These are phyloP conservation scores for Lachancea nothofagi DNA, from an alignment of 805 yeast species.

Conservation along the genomic window DNA sequence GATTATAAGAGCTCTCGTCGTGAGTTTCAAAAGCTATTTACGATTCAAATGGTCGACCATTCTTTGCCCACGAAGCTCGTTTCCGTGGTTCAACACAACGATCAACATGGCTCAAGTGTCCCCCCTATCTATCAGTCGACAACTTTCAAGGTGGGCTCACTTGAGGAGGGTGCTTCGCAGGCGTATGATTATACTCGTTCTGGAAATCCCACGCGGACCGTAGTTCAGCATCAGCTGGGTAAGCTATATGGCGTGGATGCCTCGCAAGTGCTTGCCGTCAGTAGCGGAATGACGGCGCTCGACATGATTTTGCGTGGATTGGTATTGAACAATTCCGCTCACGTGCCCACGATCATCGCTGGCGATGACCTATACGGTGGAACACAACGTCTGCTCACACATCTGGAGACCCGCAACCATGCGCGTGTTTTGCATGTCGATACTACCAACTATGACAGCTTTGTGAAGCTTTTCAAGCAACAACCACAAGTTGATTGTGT, in stretches of 20 bases:
- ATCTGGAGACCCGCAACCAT: constrained; percentile 56
- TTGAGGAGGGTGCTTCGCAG: constrained; percentile 51
- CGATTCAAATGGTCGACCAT: constrained; percentile 6
- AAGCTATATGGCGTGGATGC: constrained; percentile 63
- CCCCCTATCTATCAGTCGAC: constrained; percentile 92
- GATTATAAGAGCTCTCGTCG: too few species aligned
- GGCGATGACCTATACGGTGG: constrained; percentile 97
- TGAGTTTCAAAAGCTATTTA: too few species aligned
- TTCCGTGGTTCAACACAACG: constrained; percentile 37
- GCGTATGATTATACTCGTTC: constrained; percentile 84
- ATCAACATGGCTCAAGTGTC: constrained; percentile 71
- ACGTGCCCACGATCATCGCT: constrained; percentile 73
- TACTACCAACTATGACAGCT: constrained; percentile 64
- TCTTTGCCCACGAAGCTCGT: constrained; percentile 13
- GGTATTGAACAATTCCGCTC: constrained; percentile 16
- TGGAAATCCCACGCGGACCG: constrained; percentile 89
- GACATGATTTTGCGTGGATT: constrained; percentile 77
- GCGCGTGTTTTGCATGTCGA: constrained; percentile 71
- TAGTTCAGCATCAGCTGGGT: constrained; percentile 70
- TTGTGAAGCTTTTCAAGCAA: constrained; percentile 48
- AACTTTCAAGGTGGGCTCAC: constrained; percentile 71
- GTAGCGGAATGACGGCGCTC: constrained; percentile 89
- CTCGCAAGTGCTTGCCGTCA: constrained; percentile 70
- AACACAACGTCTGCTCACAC: constrained; percentile 77
- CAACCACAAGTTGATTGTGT: constrained; percentile 58